Percentiles rank a stretch among this genome's conserved stretches.
Conservation (phyloP, 192 early-diverging fungal species). For the Umbelopsis isabellina region DNA sequence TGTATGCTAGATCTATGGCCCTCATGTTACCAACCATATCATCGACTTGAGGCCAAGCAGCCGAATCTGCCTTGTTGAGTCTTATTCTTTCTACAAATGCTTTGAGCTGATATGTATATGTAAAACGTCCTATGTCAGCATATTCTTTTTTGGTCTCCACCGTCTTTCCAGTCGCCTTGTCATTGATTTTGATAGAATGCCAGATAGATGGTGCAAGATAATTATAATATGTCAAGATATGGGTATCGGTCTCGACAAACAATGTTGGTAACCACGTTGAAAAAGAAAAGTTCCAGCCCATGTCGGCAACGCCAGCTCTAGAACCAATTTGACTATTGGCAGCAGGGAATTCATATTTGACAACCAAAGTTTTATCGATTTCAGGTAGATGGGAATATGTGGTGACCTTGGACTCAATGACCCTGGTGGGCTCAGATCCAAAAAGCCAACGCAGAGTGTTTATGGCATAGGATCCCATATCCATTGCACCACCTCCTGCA, state of each 20-base stretch:
- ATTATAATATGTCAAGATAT: constrained; percentile 39
- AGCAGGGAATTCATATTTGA: constrained; percentile 22
- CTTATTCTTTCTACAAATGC: constrained; percentile 39
- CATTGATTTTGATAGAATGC: constrained; percentile 37
- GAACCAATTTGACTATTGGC: background rate
- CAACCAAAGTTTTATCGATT: constrained; percentile 37
- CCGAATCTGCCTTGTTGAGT: constrained; percentile 13
- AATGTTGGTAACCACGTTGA: constrained; percentile 20
- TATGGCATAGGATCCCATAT: constrained; percentile 38
- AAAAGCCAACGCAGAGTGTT: constrained; percentile 39
- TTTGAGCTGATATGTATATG: constrained; percentile 40
- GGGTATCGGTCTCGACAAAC: constrained; percentile 35
- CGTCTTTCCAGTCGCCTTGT: constrained; percentile 36
- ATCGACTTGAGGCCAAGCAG: constrained; percentile 34
- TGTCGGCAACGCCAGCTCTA: constrained; percentile 24
- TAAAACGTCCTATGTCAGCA: constrained; percentile 26
- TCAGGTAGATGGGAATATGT: constrained; percentile 14
- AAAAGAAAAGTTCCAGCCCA: constrained; percentile 30
- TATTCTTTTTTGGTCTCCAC: constrained; percentile 34
- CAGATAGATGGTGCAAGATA: constrained; percentile 29
- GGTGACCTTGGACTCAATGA: constrained; percentile 23
- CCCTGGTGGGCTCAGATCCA: constrained; percentile 34
- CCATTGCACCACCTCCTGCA: constrained; percentile 39
- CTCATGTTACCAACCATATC: constrained; percentile 36
- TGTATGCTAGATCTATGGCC: constrained; percentile 35